phyloP scores from a whole-genome alignment of 306 rosid species.

The Quercus agrifolia region DNA sequence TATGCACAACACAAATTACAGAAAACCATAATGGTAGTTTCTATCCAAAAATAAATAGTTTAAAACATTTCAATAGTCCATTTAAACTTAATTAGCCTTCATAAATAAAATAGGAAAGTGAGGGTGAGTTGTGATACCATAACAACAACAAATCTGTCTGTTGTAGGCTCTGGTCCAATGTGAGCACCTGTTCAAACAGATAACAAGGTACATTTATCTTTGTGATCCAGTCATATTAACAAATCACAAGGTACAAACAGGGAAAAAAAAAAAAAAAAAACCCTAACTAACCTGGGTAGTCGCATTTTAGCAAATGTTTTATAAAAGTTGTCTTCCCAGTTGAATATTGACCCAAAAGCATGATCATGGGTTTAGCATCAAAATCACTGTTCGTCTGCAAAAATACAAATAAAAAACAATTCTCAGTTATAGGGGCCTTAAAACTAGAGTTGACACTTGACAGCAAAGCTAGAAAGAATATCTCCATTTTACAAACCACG shows the following conservation, averaged over 20 bases:
- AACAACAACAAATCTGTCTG: conserved; percentile 92
- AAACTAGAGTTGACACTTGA: background rate
- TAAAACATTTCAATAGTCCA: background rate
- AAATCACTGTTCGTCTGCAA: conserved; percentile 75
- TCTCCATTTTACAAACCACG: conserved; percentile 3
- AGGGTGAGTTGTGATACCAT: conserved; percentile 51
- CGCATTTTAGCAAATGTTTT: conserved; percentile 73
- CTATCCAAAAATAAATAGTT: background rate
- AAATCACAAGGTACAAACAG: background rate
- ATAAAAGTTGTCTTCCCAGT: conserved; percentile 97
- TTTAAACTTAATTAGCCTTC: background rate
- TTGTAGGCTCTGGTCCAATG: conserved; percentile 97
- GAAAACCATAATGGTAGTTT: background rate
- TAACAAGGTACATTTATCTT: background rate
- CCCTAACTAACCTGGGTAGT: conserved; percentile 74
- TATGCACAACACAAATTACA: background rate
- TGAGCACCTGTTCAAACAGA: conserved; percentile 69
- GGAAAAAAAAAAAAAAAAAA: background rate
- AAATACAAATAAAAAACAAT: conserved; percentile 13
- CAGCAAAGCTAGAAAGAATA: background rate
- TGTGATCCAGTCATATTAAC: background rate
- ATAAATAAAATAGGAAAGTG: background rate
- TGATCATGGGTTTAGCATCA: conserved; percentile 99
- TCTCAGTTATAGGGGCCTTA: background rate
- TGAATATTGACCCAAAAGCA: conserved; percentile 97